Conservation (phyloP, 108 stramenopile genomes). For the Aurantiochytrium sp. region DNA sequence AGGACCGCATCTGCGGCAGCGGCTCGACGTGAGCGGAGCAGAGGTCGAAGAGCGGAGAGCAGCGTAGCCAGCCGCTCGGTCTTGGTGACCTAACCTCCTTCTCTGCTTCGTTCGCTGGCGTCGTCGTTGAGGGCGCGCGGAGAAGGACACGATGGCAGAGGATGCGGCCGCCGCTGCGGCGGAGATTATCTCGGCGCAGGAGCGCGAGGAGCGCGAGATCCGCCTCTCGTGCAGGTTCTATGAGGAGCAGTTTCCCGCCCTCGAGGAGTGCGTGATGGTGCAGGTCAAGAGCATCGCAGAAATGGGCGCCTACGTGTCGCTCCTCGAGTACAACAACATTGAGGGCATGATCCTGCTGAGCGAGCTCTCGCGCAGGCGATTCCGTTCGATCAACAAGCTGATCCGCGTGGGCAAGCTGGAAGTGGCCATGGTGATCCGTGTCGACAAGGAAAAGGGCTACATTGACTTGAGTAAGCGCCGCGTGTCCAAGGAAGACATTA, state of each 20-base stretch:
- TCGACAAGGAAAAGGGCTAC: constrained; percentile 99
- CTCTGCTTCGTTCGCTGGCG: too few relatives aligned
- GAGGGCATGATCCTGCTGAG: constrained; percentile 95
- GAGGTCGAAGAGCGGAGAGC: too few relatives aligned
- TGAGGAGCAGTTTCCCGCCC: constrained; percentile 88
- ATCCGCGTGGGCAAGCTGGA: constrained; percentile 94
- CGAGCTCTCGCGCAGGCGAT: constrained; percentile 90
- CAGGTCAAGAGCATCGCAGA: constrained; percentile 75
- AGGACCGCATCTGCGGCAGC: too few relatives aligned
- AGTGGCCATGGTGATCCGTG: constrained; percentile 98
- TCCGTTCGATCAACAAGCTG: constrained; percentile 97
- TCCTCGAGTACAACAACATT: constrained; percentile 97
- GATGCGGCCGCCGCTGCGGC: not conserved
- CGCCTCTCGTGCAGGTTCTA: constrained; percentile 94
- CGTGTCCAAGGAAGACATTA: constrained; percentile 92
- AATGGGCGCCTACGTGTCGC: constrained; percentile 97
- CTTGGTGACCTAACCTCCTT: too few relatives aligned
- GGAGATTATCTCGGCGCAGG: not conserved
- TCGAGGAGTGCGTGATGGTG: constrained; percentile 91
- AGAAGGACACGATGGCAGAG: not conserved
- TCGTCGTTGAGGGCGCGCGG: too few relatives aligned
- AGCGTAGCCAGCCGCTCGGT: too few relatives aligned
- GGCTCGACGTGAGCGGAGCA: too few relatives aligned
- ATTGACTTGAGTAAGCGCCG: constrained; percentile 96
- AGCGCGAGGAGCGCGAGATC: constrained; percentile 5